Base-by-base conservation (phyloP, 345 rosid species). In the Hirschfeldia incana region DNA sequence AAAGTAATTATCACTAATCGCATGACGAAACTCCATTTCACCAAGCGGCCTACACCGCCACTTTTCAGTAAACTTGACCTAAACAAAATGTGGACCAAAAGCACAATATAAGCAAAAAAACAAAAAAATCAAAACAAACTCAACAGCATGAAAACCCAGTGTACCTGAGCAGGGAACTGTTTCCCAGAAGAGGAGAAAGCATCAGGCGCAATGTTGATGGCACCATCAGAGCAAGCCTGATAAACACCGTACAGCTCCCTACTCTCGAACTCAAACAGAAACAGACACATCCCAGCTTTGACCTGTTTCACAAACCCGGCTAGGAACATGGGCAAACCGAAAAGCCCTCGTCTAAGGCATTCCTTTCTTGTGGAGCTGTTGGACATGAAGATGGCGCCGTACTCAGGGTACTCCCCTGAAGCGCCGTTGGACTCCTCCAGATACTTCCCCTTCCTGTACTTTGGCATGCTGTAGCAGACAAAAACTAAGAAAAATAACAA, bases 331-430 rank as follows among this genome's bases (percentile, higher is more conserved):
- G 96, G 92, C 84, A 89, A 91, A 28, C 91, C 97, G 21, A 92
- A 86, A 62, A 91, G 72, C 77, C 49, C 70, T 70, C 84, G 69
- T 66, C 58, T 64, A 29, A 87, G 75, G 80, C 91, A 87, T 73
- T 90, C 95, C 69, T 61, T 71, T 73, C 62, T 87, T 0, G 91
- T 88, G 8, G 70, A 77, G 26, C 28, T 55, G 63, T 77, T 88
- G 0, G 92, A 85, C 91, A 92, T 92, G 86, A 92, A 90, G 49
- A 92, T 92, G 0, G 97, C 97, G 36, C 95, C 92, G 73, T 57
- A 82, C 2, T 84, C 84, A 0, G 95, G 92, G 57, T 39, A 33
- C 55, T 67, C 46, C 37, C 95, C 92, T 65, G 64, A 63, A 67
- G 58, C 67, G 42, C 67, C 15, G 57, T 67, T 55, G 70, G 66